Base-by-base conservation (phyloP, 140 eudicot species). In the Senecio squalidus region DNA sequence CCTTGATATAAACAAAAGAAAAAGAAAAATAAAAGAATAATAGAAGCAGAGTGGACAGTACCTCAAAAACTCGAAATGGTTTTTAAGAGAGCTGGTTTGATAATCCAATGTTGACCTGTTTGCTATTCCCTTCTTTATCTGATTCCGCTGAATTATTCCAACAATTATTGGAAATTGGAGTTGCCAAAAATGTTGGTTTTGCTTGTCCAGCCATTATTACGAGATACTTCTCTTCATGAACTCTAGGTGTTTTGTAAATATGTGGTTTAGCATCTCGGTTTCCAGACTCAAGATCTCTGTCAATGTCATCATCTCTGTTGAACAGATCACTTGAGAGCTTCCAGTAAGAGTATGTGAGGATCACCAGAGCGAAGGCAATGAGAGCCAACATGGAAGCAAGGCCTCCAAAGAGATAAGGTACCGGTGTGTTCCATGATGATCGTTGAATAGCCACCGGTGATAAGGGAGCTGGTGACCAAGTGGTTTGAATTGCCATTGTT, bases 371-470 rank as follows among this genome's bases (percentile, higher is more conserved):
- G 47, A 82, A 86, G 15, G 84, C 83, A 17, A 86, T 72, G 6
- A 86, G 64, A 5, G 73, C 87, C 27, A 86, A 67, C 88, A 82
- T 74, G 40, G 88, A 82, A 8, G 92, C 92, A 2, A 86, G 73
- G 7, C 92, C 88, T 4, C 83, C 92, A 67, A 79, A 82, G 23
- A 86, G 79, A 62, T 86, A 86, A 1, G 92, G 95, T 34, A 80
- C 85, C 40, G 95, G 95, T 9, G 95, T 79, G 77, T 76, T 76
- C 95, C 88, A 86, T 2, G 83, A 83, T 3, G 95, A 82, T 14
- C 25, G 72, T n/a, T 66, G 76, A 23, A 29, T 26, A 13, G 85
- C 27, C 26, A 73, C 68, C 9, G 74, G 44, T 17, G 77, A 56
- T 2, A 76, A 55, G 3, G 83, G 51, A 41, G 57, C 26, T 20